phyloP scores from a whole-genome alignment of 768 basidiomycete species.

The Boletus bicolor region DNA sequence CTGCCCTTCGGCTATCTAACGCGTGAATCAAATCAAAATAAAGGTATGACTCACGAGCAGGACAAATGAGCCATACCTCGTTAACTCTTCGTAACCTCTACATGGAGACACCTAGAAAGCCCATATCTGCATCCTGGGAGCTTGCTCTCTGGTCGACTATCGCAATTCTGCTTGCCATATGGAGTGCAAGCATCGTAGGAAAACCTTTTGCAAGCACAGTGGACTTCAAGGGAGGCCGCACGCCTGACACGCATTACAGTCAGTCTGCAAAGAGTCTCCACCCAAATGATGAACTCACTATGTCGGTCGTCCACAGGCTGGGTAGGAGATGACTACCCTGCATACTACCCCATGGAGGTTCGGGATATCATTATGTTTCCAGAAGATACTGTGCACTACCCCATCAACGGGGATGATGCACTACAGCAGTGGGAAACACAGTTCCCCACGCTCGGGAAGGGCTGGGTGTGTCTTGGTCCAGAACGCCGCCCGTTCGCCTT shows the following conservation, averaged over 20 bases:
- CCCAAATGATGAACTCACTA: neutral
- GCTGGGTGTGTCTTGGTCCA: constrained; percentile 28
- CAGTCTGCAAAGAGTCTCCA: neutral
- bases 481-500: constrained; percentile 32
- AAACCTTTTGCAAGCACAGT: neutral
- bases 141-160: constrained; percentile 23
- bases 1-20: neutral
- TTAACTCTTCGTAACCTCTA: neutral
- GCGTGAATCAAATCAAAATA: constrained; percentile 2
- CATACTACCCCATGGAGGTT: constrained; percentile 26
- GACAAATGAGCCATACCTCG: neutral
- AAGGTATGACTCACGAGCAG: neutral
- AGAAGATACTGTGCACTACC: constrained; percentile 27
- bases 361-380: constrained; percentile 22
- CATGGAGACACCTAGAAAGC: constrained; percentile 14
- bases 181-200: constrained; percentile 15
- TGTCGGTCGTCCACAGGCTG: constrained; percentile 13
- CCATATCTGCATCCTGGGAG: constrained; percentile 9
- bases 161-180: constrained; percentile 18
- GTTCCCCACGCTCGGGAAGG: constrained; percentile 16
- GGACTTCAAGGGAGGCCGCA: neutral
- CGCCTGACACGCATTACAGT: constrained; percentile 15
- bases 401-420: constrained; percentile 24
- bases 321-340: constrained; percentile 27
- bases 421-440: constrained; percentile 22